Conservation (phyloP, 1,284 basidiomycete species). For the Cryptococcus neoformans region DNA sequence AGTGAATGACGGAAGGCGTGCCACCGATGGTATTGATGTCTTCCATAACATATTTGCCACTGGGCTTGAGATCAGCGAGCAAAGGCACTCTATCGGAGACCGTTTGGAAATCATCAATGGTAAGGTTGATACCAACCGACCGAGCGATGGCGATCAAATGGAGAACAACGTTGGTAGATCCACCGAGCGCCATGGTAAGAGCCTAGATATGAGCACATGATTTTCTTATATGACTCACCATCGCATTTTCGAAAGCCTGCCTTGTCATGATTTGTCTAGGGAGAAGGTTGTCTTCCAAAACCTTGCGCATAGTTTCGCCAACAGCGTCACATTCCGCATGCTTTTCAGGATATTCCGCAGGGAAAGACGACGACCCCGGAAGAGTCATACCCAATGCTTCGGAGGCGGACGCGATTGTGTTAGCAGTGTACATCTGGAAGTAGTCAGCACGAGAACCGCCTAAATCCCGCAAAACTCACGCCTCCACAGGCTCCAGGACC, state of each 20-base stretch:
- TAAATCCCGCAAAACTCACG: constrained; percentile 54
- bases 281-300: constrained; percentile 87
- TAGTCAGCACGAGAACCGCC: neutral
- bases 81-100: constrained; percentile 89
- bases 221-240: constrained; percentile 54
- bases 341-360: constrained; percentile 79
- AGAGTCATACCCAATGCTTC: constrained; percentile 95
- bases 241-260: constrained; percentile 93
- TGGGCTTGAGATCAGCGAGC: constrained; percentile 91
- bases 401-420: constrained; percentile 91
- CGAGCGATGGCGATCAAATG: constrained; percentile 93
- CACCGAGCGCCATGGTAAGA: constrained; percentile 89
- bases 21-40: constrained; percentile 90
- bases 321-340: constrained; percentile 74
- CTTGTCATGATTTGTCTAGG: constrained; percentile 96
- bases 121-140: constrained; percentile 79
- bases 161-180: constrained; percentile 89
- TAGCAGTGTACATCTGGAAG: constrained; percentile 72
- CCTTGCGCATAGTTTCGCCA: constrained; percentile 74
- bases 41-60: constrained; percentile 95
- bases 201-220: constrained; percentile 54
- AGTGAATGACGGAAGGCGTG: constrained; percentile 66
- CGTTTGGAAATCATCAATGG: constrained; percentile 89
- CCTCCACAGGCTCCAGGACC: constrained; percentile 96
- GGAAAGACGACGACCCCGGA: constrained; percentile 92